phyloP scores from a whole-genome alignment of 2,329 filamentous ascomycete species.

The Diaporthe vaccinii region DNA sequence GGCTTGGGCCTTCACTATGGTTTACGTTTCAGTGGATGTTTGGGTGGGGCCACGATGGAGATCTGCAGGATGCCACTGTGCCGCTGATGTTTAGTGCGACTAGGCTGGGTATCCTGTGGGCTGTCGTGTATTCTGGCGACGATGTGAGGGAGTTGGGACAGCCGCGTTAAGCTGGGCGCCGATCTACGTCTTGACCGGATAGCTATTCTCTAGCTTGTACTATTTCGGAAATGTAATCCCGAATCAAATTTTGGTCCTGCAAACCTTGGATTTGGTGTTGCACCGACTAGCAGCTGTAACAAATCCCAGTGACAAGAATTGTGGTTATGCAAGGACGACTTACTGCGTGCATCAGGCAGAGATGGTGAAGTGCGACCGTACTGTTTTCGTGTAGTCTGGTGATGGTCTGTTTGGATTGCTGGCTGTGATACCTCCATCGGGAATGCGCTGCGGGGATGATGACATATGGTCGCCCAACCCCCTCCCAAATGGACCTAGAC shows the following conservation, averaged over 20 bases:
- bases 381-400: neutral
- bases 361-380: neutral
- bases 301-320: neutral
- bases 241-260: neutral
- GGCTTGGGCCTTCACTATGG: conserved; percentile 21
- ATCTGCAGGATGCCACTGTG: conserved; percentile 19
- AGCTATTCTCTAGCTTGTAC: neutral
- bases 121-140: conserved; percentile 17
- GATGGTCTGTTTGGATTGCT: neutral
- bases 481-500: neutral
- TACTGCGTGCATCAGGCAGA: neutral
- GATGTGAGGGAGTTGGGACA: neutral
- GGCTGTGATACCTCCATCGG: conserved; percentile 9
- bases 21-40: conserved; percentile 26
- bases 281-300: neutral
- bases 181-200: no score
- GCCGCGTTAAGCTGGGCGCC: neutral
- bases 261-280: neutral
- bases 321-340: neutral
- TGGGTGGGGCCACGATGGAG: neutral
- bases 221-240: neutral
- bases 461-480: conserved; percentile 12
- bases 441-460: conserved; percentile 26
- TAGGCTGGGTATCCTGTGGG: conserved; percentile 15
- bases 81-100: conserved; percentile 30